These are phyloP conservation scores for Penicillium diatomitis DNA, from an alignment of 495 filamentous ascomycete species.

Conservation along the genomic window DNA sequence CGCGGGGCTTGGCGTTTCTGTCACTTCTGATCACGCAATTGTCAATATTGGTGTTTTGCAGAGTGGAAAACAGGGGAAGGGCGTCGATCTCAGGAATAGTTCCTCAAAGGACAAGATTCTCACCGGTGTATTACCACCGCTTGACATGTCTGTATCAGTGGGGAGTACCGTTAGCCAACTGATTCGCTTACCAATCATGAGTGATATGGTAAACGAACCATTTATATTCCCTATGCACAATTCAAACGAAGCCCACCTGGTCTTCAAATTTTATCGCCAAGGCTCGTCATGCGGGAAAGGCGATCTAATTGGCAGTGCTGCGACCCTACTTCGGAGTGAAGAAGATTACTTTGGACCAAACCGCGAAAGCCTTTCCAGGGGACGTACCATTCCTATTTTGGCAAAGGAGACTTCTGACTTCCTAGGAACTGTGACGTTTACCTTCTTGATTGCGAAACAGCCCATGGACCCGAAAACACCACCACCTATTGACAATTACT, in stretches of 20 bases:
- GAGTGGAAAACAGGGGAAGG: conserved; percentile 2
- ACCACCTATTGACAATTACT: not conserved
- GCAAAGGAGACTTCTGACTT: conserved; percentile 10
- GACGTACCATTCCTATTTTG: conserved; percentile 21
- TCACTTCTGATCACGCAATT: not conserved
- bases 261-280: conserved; percentile 12
- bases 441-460: conserved; percentile 17
- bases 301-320: conserved; percentile 11
- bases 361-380: conserved; percentile 22
- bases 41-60: conserved; percentile 9
- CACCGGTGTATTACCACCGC: not conserved
- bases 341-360: conserved; percentile 7
- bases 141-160: conserved; percentile 6
- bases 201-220: conserved; percentile 19
- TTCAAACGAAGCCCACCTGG: conserved; percentile 4
- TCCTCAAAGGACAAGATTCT: not conserved
- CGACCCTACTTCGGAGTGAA: conserved; percentile 9
- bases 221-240: conserved; percentile 12
- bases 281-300: not conserved
- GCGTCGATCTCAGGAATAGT: not conserved
- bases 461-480: not conserved
- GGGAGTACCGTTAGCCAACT: conserved; percentile 1
- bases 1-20: not conserved
- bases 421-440: conserved; percentile 23
- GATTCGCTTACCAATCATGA: conserved; percentile 17